These are phyloP conservation scores for Sugiyamaella xylanicola DNA, from an alignment of 1,139 yeast species.

Conservation along the genomic window DNA sequence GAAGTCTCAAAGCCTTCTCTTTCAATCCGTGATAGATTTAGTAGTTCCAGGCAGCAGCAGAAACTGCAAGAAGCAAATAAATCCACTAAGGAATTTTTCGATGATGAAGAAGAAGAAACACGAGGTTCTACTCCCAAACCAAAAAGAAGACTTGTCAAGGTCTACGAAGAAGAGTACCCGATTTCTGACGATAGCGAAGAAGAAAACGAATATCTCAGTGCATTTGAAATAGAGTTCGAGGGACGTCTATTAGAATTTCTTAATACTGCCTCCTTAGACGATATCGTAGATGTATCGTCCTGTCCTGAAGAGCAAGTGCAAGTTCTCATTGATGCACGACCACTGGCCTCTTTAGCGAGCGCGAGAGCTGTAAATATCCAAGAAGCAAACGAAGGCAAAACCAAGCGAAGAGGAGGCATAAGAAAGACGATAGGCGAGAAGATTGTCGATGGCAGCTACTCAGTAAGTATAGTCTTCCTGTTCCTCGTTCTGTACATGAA, in stretches of 20 bases:
- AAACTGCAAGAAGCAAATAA: slow-evolving; percentile 13
- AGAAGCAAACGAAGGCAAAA: slow-evolving; percentile 34
- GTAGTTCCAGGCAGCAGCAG: slow-evolving; percentile 21
- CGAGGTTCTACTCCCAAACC: slow-evolving; percentile 14
- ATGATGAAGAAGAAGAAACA: slow-evolving; percentile 22
- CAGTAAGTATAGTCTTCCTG: slow-evolving; percentile 20
- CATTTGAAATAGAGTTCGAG: slow-evolving; percentile 56
- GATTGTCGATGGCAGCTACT: slow-evolving; percentile 67
- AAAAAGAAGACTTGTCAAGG: slow-evolving; percentile 27
- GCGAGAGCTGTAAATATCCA: slow-evolving; percentile 47
- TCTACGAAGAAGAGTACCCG: slow-evolving; percentile 33
- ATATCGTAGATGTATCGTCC: slow-evolving; percentile 77
- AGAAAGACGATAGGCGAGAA: slow-evolving; percentile 71
- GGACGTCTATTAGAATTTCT: slow-evolving; percentile 71
- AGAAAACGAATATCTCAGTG: slow-evolving; percentile 44
- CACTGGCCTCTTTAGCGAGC: slow-evolving; percentile 59
- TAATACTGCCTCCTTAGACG: slow-evolving; percentile 73
- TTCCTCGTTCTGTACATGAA: too few relatives aligned
- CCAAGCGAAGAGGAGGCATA: slow-evolving; percentile 43
- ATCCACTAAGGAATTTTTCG: slow-evolving; percentile 14
- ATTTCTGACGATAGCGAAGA: slow-evolving; percentile 36
- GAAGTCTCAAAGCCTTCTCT: slow-evolving; percentile 38
- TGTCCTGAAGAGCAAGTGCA: slow-evolving; percentile 71
- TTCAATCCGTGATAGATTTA: slow-evolving; percentile 45
- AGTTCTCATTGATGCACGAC: slow-evolving; percentile 62